phyloP scores from a whole-genome alignment of 192 early-diverging fungal species.

The Umbelopsis ramanniana region DNA sequence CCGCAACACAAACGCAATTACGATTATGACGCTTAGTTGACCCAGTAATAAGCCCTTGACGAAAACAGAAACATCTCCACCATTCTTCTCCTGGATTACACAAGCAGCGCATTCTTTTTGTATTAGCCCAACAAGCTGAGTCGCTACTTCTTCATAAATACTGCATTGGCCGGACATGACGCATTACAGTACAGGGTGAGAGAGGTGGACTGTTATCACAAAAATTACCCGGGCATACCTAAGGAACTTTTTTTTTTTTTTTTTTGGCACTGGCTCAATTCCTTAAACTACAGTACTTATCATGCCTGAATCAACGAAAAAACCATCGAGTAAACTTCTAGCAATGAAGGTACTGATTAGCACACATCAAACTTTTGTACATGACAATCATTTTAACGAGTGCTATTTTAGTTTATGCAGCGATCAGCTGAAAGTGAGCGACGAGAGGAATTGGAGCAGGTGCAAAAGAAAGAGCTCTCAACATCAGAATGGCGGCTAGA shows the following conservation, averaged over 20 bases:
- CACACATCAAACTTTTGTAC: too few relatives aligned
- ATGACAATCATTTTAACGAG: not conserved
- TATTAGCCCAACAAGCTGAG: slow-evolving; percentile 9
- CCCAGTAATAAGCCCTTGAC: slow-evolving; percentile 53
- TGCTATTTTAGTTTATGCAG: slow-evolving; percentile 13
- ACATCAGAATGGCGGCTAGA: slow-evolving; percentile 21
- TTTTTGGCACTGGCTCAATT: not conserved
- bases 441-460: slow-evolving; percentile 12
- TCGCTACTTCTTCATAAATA: slow-evolving; percentile 6
- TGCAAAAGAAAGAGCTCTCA: slow-evolving; percentile 1
- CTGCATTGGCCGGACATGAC: slow-evolving; percentile 9
- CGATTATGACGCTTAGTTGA: slow-evolving; percentile 51
- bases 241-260: not conserved
- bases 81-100: not conserved
- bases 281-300: not conserved
- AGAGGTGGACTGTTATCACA: slow-evolving; percentile 1
- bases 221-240: not conserved
- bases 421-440: slow-evolving; percentile 22
- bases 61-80: slow-evolving; percentile 37
- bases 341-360: slow-evolving; percentile 10
- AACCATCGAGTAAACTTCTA: slow-evolving; percentile 10
- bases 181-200: not conserved
- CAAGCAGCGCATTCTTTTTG: slow-evolving; percentile 10
- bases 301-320: slow-evolving; percentile 21
- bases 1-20: slow-evolving; percentile 53